Conservation (phyloP, 2,329 filamentous ascomycete genomes). For the Cladorrhinum sp. region DNA sequence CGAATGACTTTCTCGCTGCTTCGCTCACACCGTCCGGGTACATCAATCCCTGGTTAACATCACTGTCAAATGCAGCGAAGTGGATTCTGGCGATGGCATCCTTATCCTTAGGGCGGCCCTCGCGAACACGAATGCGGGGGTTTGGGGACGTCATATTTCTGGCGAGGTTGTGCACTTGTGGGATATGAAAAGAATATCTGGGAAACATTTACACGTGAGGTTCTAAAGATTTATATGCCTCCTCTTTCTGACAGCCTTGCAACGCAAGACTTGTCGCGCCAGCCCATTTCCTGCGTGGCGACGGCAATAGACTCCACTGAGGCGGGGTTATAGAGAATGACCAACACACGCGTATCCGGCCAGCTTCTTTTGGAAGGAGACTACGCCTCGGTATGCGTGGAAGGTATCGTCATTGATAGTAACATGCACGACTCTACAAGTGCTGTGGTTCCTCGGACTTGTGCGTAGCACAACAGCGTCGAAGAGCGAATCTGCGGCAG, state of each 20-base stretch:
- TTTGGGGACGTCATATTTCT: conserved; percentile 8
- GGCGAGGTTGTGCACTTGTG: not conserved
- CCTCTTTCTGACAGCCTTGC: not conserved
- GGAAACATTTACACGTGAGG: not conserved
- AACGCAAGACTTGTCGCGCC: not conserved
- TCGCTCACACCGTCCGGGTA: conserved; percentile 25
- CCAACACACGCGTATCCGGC: not conserved
- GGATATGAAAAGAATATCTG: not conserved
- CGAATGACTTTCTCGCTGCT: conserved; percentile 20
- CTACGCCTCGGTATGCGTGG: not conserved
- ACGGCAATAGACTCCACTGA: not conserved
- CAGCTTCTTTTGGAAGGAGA: not conserved
- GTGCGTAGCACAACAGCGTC: too few relatives aligned
- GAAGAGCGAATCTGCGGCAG: too few relatives aligned
- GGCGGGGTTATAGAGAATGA: too few relatives aligned
- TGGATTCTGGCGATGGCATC: conserved; percentile 22
- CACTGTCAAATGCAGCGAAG: conserved; percentile 24
- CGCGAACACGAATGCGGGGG: conserved; percentile 25
- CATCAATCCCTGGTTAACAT: conserved; percentile 27
- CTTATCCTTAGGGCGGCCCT: conserved; percentile 23
- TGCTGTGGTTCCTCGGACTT: too few relatives aligned
- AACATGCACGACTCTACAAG: too few relatives aligned
- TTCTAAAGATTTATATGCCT: too few relatives aligned
- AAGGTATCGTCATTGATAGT: not conserved
- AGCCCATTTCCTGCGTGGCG: not conserved